Base-by-base conservation (phyloP, 176 grass and related monocot genomes). In the Typha latifolia region DNA sequence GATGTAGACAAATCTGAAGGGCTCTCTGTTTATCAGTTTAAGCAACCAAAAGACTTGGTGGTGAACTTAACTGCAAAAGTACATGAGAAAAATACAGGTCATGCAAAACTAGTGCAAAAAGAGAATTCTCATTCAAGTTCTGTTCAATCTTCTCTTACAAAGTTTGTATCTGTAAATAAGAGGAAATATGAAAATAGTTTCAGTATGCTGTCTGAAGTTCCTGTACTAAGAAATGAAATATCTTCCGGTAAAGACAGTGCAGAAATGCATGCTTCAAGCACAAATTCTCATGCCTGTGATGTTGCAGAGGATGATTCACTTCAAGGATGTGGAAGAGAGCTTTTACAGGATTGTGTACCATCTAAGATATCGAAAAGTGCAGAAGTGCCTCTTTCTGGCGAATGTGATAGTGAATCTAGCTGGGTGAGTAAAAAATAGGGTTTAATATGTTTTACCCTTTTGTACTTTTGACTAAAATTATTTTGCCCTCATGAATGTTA, bases 81-180 rank as follows among this genome's bases (percentile, higher is more conserved):
- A 67, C 50, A 66, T 70, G 47, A n/a, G 63, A 34, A 2, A 9
- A 47, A 18, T 72, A 18, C 12, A 67, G 74, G 64, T 69, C 48
- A 32, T 72, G 64, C 57, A 57, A 79, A 71, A 67, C n/a, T 67
- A 69, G 74, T 55, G 24, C 32, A 59, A 72, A 75, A 64, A 71
- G 73, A 63, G 66, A 80, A 86, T 32, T 51, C 80, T 62, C 71
- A 61, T 70, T 81, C 74, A 72, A 77, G 51, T 74, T 72, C 72
- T 57, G 76, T 82, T 68, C 88, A 97, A 49, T 73, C 93, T 82
- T 97, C 85, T 80, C 71, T 97, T 63, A 75, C 63, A 77, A 89
- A 80, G 10, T 92, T 87, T 84, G 62, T 92, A 31, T 83, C 88
- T 69, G 31, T 81, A 63, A 86, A 84, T 69, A 97, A 92, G 78